These are phyloP conservation scores for Candida insectorum DNA, from an alignment of 805 yeast species.

Conservation along the genomic window DNA sequence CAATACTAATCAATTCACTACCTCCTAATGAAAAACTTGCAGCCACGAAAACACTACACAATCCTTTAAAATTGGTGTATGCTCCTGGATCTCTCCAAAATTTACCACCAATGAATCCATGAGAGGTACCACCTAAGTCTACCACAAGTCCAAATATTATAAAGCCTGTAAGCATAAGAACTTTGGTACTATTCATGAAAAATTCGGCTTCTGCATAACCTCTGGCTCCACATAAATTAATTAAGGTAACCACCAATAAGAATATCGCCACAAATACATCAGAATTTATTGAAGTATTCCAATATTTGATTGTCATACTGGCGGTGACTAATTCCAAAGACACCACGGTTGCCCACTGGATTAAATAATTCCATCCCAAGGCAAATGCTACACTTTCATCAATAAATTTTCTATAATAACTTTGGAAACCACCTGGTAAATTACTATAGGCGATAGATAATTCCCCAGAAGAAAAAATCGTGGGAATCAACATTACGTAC, in stretches of 20 bases:
- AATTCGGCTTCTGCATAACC: slow-evolving; percentile 48
- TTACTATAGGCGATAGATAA: slow-evolving; percentile 58
- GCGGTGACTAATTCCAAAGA: slow-evolving; percentile 67
- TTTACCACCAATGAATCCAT: slow-evolving; percentile 38
- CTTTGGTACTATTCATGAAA: slow-evolving; percentile 33
- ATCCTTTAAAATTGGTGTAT: slow-evolving; percentile 37
- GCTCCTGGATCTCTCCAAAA: slow-evolving; percentile 42
- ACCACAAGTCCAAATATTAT: slow-evolving; percentile 39
- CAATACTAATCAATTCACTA: slow-evolving; percentile 37
- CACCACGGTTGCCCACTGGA: slow-evolving; percentile 61
- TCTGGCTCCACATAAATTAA: slow-evolving; percentile 45
- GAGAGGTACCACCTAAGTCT: slow-evolving; percentile 35
- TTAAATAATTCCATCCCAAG: slow-evolving; percentile 58
- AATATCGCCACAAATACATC: slow-evolving; percentile 58
- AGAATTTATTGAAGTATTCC: slow-evolving; percentile 48
- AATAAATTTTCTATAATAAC: slow-evolving; percentile 50
- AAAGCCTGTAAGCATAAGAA: slow-evolving; percentile 37
- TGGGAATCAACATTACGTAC: slow-evolving; percentile 30
- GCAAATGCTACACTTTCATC: slow-evolving; percentile 60
- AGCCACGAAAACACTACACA: slow-evolving; percentile 36
- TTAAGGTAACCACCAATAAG: slow-evolving; percentile 39
- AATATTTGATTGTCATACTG: slow-evolving; percentile 55
- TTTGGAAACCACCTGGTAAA: slow-evolving; percentile 61
- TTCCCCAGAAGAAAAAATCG: slow-evolving; percentile 42
- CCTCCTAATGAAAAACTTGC: slow-evolving; percentile 41